A percentile compares a stretch with the other conserved stretches of the same genome.
These are phyloP conservation scores for Xylariomycetidae sp. DNA, from an alignment of 2,329 filamentous ascomycete species.

Conservation along the genomic window DNA sequence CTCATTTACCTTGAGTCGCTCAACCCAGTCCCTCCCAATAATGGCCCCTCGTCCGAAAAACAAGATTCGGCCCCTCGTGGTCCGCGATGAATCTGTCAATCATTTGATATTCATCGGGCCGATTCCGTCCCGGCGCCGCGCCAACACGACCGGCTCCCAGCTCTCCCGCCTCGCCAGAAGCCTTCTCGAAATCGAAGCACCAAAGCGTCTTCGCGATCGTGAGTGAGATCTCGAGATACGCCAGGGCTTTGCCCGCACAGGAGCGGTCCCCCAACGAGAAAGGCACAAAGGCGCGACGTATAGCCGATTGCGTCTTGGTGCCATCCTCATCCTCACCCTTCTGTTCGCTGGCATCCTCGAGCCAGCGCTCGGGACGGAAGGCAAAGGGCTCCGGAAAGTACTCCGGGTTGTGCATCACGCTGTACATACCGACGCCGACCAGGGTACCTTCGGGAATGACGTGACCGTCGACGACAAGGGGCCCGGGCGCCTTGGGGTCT, in stretches of 20 bases:
- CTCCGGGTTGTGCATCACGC: slow-evolving; percentile 11
- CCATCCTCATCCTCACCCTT: slow-evolving; percentile 5
- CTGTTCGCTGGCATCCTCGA: slow-evolving; percentile 5
- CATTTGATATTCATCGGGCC: slow-evolving; percentile 11
- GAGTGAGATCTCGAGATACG: slow-evolving; percentile 14
- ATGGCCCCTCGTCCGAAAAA: too few relatives aligned
- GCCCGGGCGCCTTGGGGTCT: slow-evolving; percentile 8
- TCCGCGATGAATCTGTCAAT: slow-evolving; percentile 12
- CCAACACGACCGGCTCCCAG: slow-evolving; percentile 9
- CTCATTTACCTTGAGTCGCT: too few relatives aligned
- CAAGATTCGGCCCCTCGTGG: slow-evolving; percentile 11
- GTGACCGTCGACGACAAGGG: slow-evolving; percentile 12
- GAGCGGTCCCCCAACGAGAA: slow-evolving; percentile 12
- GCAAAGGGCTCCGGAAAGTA: slow-evolving; percentile 12
- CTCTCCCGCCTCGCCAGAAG: slow-evolving; percentile 9
- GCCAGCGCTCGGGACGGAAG: slow-evolving; percentile 15
- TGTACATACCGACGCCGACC: slow-evolving; percentile 14
- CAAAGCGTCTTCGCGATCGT: slow-evolving; percentile 11
- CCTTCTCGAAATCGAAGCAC: slow-evolving; percentile 14
- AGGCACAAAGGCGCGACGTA: slow-evolving; percentile 10
- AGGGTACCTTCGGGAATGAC: slow-evolving; percentile 10
- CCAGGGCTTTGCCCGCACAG: slow-evolving; percentile 14
- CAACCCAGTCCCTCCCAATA: too few relatives aligned
- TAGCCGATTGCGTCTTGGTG: too few relatives aligned
- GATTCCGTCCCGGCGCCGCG: slow-evolving; percentile 6